phyloP scores from a whole-genome alignment of 2,329 filamentous ascomycete species.

The Pleurostoma richardsiae region DNA sequence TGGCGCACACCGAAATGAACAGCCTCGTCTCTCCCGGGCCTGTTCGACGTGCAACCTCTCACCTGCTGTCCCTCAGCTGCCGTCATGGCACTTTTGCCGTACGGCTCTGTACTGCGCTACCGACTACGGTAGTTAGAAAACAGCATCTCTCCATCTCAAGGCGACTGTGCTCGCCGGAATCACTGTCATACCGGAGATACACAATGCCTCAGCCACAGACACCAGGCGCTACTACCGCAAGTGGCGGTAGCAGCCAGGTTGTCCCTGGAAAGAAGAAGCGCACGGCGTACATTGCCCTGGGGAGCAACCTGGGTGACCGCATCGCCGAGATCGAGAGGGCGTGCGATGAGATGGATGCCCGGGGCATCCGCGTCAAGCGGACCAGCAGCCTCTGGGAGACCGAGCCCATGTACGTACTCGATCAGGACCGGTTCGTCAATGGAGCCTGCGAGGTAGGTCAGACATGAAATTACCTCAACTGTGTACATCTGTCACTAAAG shows the following conservation, averaged over 20 bases:
- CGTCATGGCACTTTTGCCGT: too few species aligned
- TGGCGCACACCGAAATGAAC: too few species aligned
- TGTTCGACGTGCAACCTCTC: too few species aligned
- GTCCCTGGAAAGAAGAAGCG: constrained; percentile 19
- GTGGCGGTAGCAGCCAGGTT: constrained; percentile 4
- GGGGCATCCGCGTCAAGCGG: constrained; percentile 66
- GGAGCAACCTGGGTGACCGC: constrained; percentile 87
- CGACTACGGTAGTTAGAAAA: constrained; percentile 2
- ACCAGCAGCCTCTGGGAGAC: constrained; percentile 94
- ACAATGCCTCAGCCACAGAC: constrained; percentile 8
- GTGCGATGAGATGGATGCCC: constrained; percentile 68
- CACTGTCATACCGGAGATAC: constrained; percentile 8
- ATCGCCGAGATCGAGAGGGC: constrained; percentile 81
- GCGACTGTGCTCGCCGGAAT: background rate
- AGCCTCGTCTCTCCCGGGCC: too few species aligned
- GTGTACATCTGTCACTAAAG: background rate
- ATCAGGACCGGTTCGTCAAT: constrained; percentile 87
- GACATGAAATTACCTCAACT: constrained; percentile 1
- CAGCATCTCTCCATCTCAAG: background rate
- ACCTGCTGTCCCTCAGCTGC: too few species aligned
- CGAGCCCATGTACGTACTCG: constrained; percentile 90
- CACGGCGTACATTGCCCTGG: constrained; percentile 77
- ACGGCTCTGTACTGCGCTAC: background rate
- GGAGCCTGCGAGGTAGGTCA: constrained; percentile 79
- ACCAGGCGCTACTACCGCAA: constrained; percentile 15